Base-by-base conservation (phyloP, 169 alveolate genomes). In the Ichthyophthirius multifiliis region DNA sequence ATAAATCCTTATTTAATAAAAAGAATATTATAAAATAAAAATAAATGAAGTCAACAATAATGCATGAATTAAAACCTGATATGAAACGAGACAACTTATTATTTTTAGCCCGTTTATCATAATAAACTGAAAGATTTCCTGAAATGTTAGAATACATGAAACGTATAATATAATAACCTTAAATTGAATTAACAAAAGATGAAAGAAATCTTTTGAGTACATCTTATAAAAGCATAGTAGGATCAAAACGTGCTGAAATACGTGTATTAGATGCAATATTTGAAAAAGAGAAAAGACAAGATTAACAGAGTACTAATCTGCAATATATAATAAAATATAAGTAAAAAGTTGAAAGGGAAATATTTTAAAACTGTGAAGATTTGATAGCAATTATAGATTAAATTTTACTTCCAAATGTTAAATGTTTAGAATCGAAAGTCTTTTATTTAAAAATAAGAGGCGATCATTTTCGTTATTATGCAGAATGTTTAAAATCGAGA, bases 361-460 rank as follows among this genome's bases (percentile, higher is more conserved):
- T 91, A 20, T 67, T 82, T n/a, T 64, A 88, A 18, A 77, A 65
- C 63, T 88, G 93, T 27, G 44, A 76, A 45, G 91, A 88, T 47
- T 85, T 91, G 5, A 89, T 85, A 27, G 62, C 34, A 10, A 81
- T 91, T 12, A 75, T 88, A 4, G 93, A 89, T 77, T 76, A 86
- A 74, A 67, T 79, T 30, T 90, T 91, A 47, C 75, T 88, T 63
- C 81, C 81, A 6, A 80, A 87, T 83, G 83, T 88, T 30, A 85
- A 81, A 30, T 34, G 31, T 55, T 55, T 55, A 27, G 31, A 55
- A 55, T 55, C 23, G 18, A 55, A 87, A 62, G 89, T 91, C 12
- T 89, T 89, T 73, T 92, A 74, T 75, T 73, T 75, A 27, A 92
- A 89, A 76, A 83, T 92, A 89, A 92, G 86, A 77, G 96, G 93